Conservation (phyloP, 306 rosid genomes). For the Fragaria iinumae region DNA sequence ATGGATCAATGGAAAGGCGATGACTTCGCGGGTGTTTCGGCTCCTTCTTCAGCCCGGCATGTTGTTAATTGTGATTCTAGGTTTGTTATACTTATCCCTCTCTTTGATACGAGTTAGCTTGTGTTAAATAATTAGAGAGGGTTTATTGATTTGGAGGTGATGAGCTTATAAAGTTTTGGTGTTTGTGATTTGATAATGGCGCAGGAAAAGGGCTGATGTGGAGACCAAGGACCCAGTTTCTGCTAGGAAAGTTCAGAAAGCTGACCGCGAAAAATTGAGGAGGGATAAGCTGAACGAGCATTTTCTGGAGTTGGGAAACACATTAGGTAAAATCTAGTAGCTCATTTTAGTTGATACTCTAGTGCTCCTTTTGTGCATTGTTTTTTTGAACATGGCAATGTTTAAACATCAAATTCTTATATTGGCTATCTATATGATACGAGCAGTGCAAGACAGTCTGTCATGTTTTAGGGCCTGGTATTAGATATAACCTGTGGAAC, state of each 20-base stretch:
- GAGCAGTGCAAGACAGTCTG: neutral
- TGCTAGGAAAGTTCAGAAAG: conserved; percentile 76
- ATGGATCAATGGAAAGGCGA: conserved; percentile 58
- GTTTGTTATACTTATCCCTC: conserved; percentile 16
- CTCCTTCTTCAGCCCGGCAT: conserved; percentile 32
- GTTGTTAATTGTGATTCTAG: conserved; percentile 36
- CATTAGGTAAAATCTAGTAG: conserved; percentile 47
- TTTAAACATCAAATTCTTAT: neutral
- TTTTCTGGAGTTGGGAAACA: conserved; percentile 64
- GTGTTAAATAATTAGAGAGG: neutral
- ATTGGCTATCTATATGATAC: neutral
- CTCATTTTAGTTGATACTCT: neutral
- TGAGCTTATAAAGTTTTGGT: neutral
- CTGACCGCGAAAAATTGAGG: conserved; percentile 90
- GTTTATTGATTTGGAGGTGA: neutral
- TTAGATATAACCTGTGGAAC: no score
- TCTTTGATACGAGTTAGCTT: neutral
- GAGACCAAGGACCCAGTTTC: conserved; percentile 56
- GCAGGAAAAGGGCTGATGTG: conserved; percentile 52
- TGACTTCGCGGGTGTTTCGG: conserved; percentile 34
- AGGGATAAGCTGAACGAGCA: conserved; percentile 82
- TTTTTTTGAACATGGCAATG: neutral
- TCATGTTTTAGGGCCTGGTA: neutral
- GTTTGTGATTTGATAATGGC: conserved; percentile 7
- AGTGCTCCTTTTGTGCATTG: no score